Percentiles rank a stretch among this genome's conserved stretches.
These are phyloP conservation scores for Cytospora mali DNA, from an alignment of 2,329 filamentous ascomycete species.

Conservation along the genomic window DNA sequence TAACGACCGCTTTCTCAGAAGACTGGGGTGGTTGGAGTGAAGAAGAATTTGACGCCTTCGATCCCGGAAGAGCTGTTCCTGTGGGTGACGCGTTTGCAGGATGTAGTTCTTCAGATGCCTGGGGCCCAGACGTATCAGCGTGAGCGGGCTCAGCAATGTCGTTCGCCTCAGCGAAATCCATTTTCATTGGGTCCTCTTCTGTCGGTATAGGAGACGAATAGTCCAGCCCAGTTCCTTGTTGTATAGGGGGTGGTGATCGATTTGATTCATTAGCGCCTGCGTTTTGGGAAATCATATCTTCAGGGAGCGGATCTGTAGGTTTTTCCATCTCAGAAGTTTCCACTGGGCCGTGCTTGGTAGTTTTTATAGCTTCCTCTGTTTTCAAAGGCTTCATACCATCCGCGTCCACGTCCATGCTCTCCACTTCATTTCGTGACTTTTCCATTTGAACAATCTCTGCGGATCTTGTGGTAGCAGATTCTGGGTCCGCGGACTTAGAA, in stretches of 20 bases:
- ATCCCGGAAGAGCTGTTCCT: neutral
- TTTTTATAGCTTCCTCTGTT: neutral
- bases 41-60: neutral
- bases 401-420: neutral
- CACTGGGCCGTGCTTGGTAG: neutral
- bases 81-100: neutral
- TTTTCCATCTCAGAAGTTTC: neutral
- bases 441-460: neutral
- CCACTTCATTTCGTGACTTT: neutral
- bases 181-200: neutral
- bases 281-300: neutral
- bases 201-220: neutral
- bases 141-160: neutral
- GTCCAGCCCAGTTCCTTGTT: neutral
- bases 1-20: neutral
- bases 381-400: neutral
- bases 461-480: neutral
- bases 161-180: neutral
- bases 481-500: neutral
- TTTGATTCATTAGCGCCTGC: neutral
- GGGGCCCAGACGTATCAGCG: neutral
- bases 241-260: neutral
- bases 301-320: neutral
- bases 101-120: neutral
- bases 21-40: neutral